Conservation (phyloP, 331 rosid species). For the Malus hybrid region DNA sequence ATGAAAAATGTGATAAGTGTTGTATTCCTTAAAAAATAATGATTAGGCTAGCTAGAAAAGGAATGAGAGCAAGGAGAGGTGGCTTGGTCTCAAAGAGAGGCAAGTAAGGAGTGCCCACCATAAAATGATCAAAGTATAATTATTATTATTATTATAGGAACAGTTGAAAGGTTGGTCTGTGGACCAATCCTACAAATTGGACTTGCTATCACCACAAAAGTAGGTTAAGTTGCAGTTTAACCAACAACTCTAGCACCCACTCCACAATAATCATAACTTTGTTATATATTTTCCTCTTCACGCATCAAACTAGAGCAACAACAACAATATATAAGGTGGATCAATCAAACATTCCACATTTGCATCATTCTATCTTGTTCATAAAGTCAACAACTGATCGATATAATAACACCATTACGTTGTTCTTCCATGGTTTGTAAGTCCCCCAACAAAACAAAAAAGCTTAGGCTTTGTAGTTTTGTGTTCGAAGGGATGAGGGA, state of each 20-base stretch:
- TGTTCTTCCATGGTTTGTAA: slow-evolving; percentile 9
- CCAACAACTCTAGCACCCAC: slow-evolving; percentile 54
- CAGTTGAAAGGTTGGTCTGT: slow-evolving; percentile 14
- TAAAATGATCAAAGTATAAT: neutral
- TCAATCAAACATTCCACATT: slow-evolving; percentile 17
- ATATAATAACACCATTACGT: neutral
- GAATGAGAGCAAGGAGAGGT: slow-evolving; percentile 1
- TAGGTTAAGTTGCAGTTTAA: slow-evolving; percentile 56
- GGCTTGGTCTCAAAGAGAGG: slow-evolving; percentile 50
- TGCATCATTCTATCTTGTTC: slow-evolving; percentile 49
- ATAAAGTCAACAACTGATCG: slow-evolving; percentile 29
- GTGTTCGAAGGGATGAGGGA: slow-evolving; percentile 34
- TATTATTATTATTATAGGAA: slow-evolving; percentile 2
- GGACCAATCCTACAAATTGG: slow-evolving; percentile 19
- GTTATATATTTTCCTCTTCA: neutral
- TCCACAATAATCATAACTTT: slow-evolving; percentile 22
- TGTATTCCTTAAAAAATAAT: neutral
- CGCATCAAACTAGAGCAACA: slow-evolving; percentile 37
- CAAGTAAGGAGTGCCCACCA: slow-evolving; percentile 37
- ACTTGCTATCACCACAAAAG: slow-evolving; percentile 7
- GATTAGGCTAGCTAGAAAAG: neutral
- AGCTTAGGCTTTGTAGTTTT: neutral
- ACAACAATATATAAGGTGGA: neutral
- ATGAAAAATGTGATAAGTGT: too few relatives aligned
- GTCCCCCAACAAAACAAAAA: neutral